Evolutionary conservation across 345 rosid genomes (phyloP).

Genomic region (Psidium guajava): DNA sequence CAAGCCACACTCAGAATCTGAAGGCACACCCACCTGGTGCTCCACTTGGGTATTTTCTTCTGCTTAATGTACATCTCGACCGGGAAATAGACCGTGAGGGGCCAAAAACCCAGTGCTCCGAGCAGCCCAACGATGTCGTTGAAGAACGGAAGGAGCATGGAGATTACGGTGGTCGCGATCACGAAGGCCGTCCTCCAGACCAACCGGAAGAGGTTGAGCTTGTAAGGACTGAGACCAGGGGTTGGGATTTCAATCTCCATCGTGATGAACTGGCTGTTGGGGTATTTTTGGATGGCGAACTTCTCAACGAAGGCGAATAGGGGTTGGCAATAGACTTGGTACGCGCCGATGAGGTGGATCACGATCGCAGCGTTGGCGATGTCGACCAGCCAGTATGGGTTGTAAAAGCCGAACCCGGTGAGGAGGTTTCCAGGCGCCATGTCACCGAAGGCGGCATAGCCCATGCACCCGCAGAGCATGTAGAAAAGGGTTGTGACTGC

Average conservation of each 20-base stretch:
- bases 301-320: conserved; percentile 62
- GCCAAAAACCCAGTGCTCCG: conserved; percentile 78
- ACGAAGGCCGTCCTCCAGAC: conserved; percentile 52
- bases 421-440: conserved; percentile 61
- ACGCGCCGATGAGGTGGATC: conserved; percentile 62
- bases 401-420: conserved; percentile 65
- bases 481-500: conserved; percentile 28
- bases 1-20: conserved; percentile 44
- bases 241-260: conserved; percentile 34
- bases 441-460: conserved; percentile 70
- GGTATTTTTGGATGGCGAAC: conserved; percentile 17
- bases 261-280: conserved; percentile 27
- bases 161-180: conserved; percentile 40
- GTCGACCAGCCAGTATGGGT: conserved; percentile 71
- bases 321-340: conserved; percentile 71
- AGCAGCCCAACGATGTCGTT: conserved; percentile 62
- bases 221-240: conserved; percentile 24
- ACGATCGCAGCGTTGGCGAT: conserved; percentile 60
- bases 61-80: conserved; percentile 69
- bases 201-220: conserved; percentile 45
- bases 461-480: conserved; percentile 60
- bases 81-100: conserved; percentile 63
- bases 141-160: conserved; percentile 72
- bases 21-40: conserved; percentile 52
- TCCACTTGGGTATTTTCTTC: conserved; percentile 49